A percentile compares a stretch with the other conserved stretches of the same genome.
Evolutionary conservation across 495 filamentous ascomycete species (phyloP).

Genomic region (Penicillium dipodomyicola): DNA sequence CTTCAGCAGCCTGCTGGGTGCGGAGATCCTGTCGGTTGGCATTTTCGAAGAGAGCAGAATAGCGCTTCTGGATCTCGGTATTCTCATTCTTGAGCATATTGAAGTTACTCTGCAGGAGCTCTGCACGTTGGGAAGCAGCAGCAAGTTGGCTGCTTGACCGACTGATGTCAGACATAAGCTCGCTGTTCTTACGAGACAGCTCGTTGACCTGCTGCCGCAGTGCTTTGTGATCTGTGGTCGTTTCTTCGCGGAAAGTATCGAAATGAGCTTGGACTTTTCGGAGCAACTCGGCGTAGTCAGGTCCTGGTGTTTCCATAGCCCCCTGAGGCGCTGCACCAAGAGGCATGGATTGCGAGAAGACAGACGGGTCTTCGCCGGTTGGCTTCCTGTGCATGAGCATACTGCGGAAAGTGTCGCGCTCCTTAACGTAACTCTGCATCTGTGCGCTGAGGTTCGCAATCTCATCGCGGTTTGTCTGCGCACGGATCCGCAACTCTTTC

Average conservation of each 20-base stretch:
- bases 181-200: conserved; percentile 74
- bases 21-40: conserved; percentile 85
- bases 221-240: conserved; percentile 69
- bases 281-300: conserved; percentile 66
- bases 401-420: conserved; percentile 94
- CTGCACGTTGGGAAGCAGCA: conserved; percentile 75
- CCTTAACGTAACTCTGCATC: conserved; percentile 87
- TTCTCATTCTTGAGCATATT: conserved; percentile 80
- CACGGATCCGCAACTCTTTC: conserved; percentile 62
- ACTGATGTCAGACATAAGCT: conserved; percentile 75
- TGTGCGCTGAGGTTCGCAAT: conserved; percentile 72
- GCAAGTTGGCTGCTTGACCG: conserved; percentile 76
- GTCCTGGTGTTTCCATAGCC: conserved; percentile 46
- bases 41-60: conserved; percentile 69
- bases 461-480: conserved; percentile 65
- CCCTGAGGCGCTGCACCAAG: conserved; percentile 44
- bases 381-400: conserved; percentile 79
- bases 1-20: conserved; percentile 89
- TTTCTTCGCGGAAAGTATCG: conserved; percentile 84
- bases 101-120: conserved; percentile 88
- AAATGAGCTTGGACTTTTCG: conserved; percentile 87
- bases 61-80: conserved; percentile 75
- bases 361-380: conserved; percentile 56
- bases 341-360: conserved; percentile 63
- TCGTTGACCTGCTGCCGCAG: conserved; percentile 84